phyloP scores from a whole-genome alignment of 2,329 filamentous ascomycete species.

The Aspergillus flavus region DNA sequence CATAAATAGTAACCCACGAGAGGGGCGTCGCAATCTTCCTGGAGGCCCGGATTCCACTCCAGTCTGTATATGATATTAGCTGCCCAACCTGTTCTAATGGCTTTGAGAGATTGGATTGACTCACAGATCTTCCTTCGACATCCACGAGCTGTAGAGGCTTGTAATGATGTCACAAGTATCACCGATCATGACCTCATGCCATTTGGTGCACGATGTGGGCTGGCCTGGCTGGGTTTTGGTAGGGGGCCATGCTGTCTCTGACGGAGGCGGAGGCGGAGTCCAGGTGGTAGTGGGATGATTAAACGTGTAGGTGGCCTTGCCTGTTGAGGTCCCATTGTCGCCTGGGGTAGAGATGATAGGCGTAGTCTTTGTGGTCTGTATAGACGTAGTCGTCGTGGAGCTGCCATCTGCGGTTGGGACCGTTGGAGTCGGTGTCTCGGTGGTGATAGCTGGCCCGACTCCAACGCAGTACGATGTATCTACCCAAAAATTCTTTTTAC shows the following conservation, averaged over 20 bases:
- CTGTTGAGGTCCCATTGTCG: neutral
- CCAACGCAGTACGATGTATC: conserved; percentile 18
- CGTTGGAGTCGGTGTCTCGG: neutral
- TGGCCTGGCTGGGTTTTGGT: conserved; percentile 16
- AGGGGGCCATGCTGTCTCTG: conserved; percentile 15
- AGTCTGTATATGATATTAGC: conserved; percentile 7
- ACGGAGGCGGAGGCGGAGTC: neutral
- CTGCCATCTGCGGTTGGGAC: neutral
- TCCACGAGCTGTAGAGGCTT: conserved; percentile 3
- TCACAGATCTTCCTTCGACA: conserved; percentile 12
- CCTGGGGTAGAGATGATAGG: neutral
- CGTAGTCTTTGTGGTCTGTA: too few relatives aligned
- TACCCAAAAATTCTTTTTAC: conserved; percentile 12
- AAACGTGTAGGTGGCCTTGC: conserved; percentile 9
- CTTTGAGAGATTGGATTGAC: neutral
- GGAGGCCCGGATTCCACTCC: conserved; percentile 17
- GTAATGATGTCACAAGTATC: conserved; percentile 17
- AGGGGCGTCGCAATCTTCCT: conserved; percentile 10
- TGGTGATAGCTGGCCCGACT: neutral
- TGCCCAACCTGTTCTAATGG: too few relatives aligned
- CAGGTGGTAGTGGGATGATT: conserved; percentile 13
- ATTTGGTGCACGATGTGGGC: conserved; percentile 10
- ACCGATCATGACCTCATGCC: conserved; percentile 12
- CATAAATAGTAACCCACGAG: conserved; percentile 17
- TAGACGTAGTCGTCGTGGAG: neutral